Base-by-base conservation (phyloP, 768 basidiomycete species). In the Leucocoprinus sp. region DNA sequence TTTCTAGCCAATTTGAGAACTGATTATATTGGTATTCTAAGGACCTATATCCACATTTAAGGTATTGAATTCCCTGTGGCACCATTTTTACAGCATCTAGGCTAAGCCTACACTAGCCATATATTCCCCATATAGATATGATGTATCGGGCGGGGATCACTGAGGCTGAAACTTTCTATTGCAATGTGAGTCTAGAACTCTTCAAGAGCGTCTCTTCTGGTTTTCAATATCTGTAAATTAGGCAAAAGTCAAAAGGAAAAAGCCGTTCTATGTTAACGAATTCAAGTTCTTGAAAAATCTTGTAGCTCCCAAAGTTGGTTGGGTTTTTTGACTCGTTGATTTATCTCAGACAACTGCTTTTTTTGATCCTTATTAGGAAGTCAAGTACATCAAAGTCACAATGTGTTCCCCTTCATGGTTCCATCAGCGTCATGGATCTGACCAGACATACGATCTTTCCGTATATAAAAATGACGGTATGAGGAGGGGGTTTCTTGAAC, bases 351-450 rank as follows among this genome's bases (percentile, higher is more conserved):
- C 24, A 31, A 34, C 35, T 37, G 33, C 33, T 43, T 5, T 33
- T 28, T 33, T 42, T 53, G 35, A 24, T 23, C 31, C 19, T 47
- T 41, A 29, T 23, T 48, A 80, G 75, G 81, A 84, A 54, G 75
- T 82, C 48, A 71, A 71, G 55, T 67, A 71, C 55, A 72, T 87
- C 60, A 88, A 90, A 59, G 55, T 87, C 48, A 86, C 80, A 11
- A 66, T 84, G 60, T 80, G 77, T 49, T 76, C 82, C 0, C 84
- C 84, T 2, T 77, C 78, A 27, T 83, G 82, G 80, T 80, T 76
- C 59, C 80, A 82, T 57, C 74, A 82, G 22, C 74, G 77, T 19
- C 80, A 81, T 56, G 82, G 82, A 40, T 69, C 67, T 7, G 75
- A 78, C 50, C 37, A 61, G 37, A 76, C 77, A 5, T 81, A 78